Conservation (phyloP, 2,329 filamentous ascomycete genomes). For the Geosmithia flava region DNA sequence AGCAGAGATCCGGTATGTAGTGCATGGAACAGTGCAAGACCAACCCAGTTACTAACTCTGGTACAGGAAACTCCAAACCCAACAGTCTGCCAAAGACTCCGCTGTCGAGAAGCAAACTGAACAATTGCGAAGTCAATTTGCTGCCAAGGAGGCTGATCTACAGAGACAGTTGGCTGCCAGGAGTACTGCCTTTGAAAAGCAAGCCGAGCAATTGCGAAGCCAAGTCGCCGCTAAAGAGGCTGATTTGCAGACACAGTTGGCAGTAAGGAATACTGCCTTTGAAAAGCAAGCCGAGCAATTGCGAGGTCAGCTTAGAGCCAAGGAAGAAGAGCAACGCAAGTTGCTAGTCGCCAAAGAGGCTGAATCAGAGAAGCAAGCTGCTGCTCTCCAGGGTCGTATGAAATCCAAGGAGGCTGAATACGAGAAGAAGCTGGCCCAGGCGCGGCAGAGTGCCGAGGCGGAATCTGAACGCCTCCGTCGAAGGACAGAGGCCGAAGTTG, state of each 20-base stretch:
- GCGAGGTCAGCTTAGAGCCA: conserved; percentile 15
- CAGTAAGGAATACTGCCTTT: conserved; percentile 12
- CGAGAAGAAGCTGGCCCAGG: conserved; percentile 29
- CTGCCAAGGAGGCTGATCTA: conserved; percentile 8
- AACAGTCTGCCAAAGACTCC: conserved; percentile 12
- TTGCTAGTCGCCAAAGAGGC: conserved; percentile 6
- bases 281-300: conserved; percentile 14
- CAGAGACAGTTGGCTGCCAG: conserved; percentile 10
- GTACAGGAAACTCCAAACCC: conserved; percentile 17
- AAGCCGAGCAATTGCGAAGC: conserved; percentile 7
- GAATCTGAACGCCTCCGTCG: conserved; percentile 36
- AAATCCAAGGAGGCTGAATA: conserved; percentile 18
- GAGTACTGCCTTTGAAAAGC: conserved; percentile 15
- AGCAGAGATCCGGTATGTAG: conserved; percentile 43
- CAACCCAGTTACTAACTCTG: conserved; percentile 17
- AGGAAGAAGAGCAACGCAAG: conserved; percentile 9
- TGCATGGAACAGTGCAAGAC: not conserved
- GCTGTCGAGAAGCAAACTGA: conserved; percentile 11
- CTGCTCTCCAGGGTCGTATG: conserved; percentile 4
- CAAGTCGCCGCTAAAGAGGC: conserved; percentile 13
- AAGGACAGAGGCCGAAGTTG: conserved; percentile 45
- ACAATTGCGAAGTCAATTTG: conserved; percentile 12
- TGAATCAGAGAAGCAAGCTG: conserved; percentile 23
- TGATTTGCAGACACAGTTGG: conserved; percentile 11
- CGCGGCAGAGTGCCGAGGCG: conserved; percentile 32